Evolutionary conservation across 139 green algal genomes (phyloP), one percentile per base, ranked within the genome.

Genomic region (Haematococcus sp.): DNA sequence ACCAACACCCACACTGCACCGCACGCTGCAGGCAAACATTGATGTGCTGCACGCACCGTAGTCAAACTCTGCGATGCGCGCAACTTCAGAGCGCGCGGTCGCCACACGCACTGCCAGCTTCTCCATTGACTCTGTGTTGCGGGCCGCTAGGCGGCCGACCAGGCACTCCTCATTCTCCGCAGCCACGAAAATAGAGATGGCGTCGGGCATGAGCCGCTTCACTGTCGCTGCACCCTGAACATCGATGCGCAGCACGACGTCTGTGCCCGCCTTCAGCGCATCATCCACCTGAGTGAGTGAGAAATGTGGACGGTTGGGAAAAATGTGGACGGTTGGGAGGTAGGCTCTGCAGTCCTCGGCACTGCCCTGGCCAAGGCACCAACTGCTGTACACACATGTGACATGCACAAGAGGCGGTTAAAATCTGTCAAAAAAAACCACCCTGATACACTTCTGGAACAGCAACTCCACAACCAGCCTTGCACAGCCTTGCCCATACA

Each of bases 231-330:
- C 91, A 25, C 94, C 94, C 74, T 98, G 93, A 28, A 98, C 91
- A 74, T 98, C 94, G n/a, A 98, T 74, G 30, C 94, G 76, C 61
- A 98, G 80, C 44, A 98, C 87, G 27, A 98, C 93, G 73, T 98
- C 95, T 9, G 78, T 91, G 44, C 91, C 91, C 16, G 71, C 71
- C 3, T 43, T 69, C 69, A 97, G 73, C 7, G 91, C 90, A 11
- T 86, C 81, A 22, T 90, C 74, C 32, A 96, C 87, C 67, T 88
- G 81, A 28, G 27, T 20, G 0, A 34, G 58, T 13, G 58, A 13
- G 3, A 34, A 49, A 49, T 7, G 11, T 49, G 40, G 7, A 49
- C 54, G n/a, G 7, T 7, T 49, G 40, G 7, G 7, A 49, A 11
- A 7, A 7, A 11, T 7, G 7, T 49, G 40, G 40, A 49, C 7